These are phyloP conservation scores for Nicotiana obtusifolia DNA, from an alignment of 257 asterid genomes.

Conservation along the genomic window DNA sequence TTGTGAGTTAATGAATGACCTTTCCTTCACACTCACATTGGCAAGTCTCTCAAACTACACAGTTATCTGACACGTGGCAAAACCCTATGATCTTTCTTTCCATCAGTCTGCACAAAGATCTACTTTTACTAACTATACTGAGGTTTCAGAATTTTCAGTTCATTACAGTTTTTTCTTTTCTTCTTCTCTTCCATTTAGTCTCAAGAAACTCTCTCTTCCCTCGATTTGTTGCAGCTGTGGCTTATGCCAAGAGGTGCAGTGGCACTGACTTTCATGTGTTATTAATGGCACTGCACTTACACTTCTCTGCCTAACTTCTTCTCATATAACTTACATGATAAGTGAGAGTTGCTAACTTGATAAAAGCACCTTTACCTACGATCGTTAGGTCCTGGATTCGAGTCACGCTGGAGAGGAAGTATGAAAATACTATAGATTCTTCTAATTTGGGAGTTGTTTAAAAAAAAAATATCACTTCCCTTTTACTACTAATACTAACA, in stretches of 20 bases:
- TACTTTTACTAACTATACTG: neutral
- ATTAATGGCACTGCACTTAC: neutral
- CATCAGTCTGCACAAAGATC: neutral
- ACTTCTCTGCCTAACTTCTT: neutral
- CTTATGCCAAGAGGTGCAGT: neutral
- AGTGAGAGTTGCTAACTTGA: no score
- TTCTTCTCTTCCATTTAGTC: neutral
- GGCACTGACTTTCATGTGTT: constrained; percentile 45
- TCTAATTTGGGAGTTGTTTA: no score
- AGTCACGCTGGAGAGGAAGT: no score
- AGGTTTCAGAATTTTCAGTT: neutral
- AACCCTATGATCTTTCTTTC: constrained; percentile 29
- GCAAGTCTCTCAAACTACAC: neutral
- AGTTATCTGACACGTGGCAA: constrained; percentile 30
- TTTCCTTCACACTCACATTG: constrained; percentile 27
- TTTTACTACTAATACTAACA: no score
- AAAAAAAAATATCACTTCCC: no score
- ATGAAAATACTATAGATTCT: no score
- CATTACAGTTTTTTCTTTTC: no score
- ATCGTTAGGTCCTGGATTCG: no score
- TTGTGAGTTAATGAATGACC: constrained; percentile 25
- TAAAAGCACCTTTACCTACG: no score
- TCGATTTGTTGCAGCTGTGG: constrained; percentile 6
- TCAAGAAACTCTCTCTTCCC: neutral
- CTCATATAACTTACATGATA: rapidly evolving